A percentile compares a stretch with the other conserved stretches of the same genome.
Evolutionary conservation across 331 rosid species (phyloP).

Genomic region (Pyrus hybrid): DNA sequence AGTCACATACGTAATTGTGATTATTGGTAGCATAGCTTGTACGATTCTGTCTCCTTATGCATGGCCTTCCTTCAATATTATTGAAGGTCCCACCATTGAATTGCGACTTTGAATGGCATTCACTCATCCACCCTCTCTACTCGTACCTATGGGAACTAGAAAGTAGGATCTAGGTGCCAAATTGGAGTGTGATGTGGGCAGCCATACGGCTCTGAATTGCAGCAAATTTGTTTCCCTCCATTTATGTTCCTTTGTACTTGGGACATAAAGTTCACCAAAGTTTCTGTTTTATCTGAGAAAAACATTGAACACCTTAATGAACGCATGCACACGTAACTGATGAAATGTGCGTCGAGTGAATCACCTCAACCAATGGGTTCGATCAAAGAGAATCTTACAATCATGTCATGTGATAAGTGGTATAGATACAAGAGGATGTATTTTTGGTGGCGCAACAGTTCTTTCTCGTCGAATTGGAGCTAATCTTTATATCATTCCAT

Average conservation of each 20-base stretch:
- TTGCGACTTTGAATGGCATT: conserved; percentile 6
- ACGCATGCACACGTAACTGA: too few species aligned
- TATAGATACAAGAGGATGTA: background rate
- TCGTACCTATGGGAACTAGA: background rate
- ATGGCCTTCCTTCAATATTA: background rate
- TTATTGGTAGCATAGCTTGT: background rate
- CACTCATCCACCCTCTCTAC: background rate
- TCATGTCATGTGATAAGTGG: too few species aligned
- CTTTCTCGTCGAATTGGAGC: background rate
- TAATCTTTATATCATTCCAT: background rate
- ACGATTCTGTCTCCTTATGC: background rate
- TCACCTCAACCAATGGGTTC: background rate
- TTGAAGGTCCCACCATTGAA: conserved; percentile 1
- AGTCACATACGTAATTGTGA: background rate
- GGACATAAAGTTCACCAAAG: background rate
- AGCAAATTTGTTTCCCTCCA: background rate
- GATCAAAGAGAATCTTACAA: too few species aligned
- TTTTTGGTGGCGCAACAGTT: background rate
- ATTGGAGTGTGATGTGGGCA: background rate
- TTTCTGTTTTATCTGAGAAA: background rate
- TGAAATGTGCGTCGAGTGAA: background rate
- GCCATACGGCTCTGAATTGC: background rate
- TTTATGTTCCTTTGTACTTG: background rate
- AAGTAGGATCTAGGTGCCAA: background rate
- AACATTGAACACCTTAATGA: background rate